These are phyloP conservation scores for Arabis alpina DNA, from an alignment of 345 rosid species.

Conservation along the genomic window DNA sequence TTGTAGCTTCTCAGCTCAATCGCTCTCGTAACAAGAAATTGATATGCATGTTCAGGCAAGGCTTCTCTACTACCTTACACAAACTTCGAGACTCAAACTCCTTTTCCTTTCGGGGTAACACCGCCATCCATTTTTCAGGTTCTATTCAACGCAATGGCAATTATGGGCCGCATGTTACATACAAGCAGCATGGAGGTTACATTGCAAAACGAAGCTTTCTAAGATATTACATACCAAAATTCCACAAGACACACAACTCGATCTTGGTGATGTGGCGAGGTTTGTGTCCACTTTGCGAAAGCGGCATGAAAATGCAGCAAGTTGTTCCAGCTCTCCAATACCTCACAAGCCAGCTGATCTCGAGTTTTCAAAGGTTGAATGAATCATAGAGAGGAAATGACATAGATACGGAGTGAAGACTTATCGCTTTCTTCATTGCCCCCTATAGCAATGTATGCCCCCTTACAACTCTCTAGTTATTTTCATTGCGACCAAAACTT, in stretches of 20 bases:
- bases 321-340: conserved; percentile 44
- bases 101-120: background rate
- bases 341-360: conserved; percentile 84
- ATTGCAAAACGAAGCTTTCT: conserved; percentile 42
- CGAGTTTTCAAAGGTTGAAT: conserved; percentile 42
- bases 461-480: background rate
- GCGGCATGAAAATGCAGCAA: conserved; percentile 42
- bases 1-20: conserved; percentile 39
- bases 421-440: background rate
- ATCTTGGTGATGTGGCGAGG: conserved; percentile 62
- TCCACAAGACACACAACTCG: conserved; percentile 30
- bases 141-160: conserved; percentile 41
- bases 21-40: conserved; percentile 46
- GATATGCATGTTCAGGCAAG: conserved; percentile 35
- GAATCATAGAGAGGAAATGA: conserved; percentile 10
- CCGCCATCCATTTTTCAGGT: conserved; percentile 30
- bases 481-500: no score
- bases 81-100: background rate
- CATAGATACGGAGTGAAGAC: conserved; percentile 3
- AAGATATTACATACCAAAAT: conserved; percentile 38
- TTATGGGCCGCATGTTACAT: conserved; percentile 48
- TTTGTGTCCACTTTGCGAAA: conserved; percentile 59
- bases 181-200: conserved; percentile 50
- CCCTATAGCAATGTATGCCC: background rate
- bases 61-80: background rate